A percentile compares a stretch with the other conserved stretches of the same genome.
These are phyloP conservation scores for Populus hybrid DNA, from an alignment of 441 rosid genomes.

Conservation along the genomic window DNA sequence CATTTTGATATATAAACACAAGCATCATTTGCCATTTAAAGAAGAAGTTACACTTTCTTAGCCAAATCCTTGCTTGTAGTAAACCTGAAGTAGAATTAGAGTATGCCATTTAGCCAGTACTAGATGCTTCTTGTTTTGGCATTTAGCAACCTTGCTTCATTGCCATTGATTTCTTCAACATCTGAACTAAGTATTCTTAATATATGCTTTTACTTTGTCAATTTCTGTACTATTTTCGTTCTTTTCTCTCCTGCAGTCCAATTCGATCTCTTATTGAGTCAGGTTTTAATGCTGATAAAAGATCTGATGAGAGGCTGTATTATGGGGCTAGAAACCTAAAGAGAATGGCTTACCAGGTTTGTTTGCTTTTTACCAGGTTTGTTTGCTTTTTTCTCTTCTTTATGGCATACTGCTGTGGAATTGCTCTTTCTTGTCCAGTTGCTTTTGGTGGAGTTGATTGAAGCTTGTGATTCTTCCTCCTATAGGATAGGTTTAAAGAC, in stretches of 20 bases:
- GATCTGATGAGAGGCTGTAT: conserved; percentile 83
- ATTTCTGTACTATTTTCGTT: background rate
- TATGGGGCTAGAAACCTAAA: conserved; percentile 91
- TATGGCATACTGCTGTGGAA: background rate
- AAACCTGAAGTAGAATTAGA: too few species aligned
- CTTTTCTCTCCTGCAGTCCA: conserved; percentile 50
- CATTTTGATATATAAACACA: too few species aligned
- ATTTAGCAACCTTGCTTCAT: too few species aligned
- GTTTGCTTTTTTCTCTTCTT: conserved; percentile 1
- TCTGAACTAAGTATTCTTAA: too few species aligned
- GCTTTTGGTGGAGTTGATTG: too few species aligned
- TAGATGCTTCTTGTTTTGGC: too few species aligned
- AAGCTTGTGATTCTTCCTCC: conserved; percentile 1
- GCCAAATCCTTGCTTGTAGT: too few species aligned
- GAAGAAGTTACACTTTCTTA: too few species aligned
- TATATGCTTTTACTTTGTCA: too few species aligned
- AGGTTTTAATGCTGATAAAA: conserved; percentile 67
- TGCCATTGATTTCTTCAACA: too few species aligned
- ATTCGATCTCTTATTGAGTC: conserved; percentile 87
- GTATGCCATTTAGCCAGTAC: too few species aligned
- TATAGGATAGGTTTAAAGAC: conserved; percentile 78
- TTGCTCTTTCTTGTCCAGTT: background rate
- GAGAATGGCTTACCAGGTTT: conserved; percentile 99
- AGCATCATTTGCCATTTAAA: too few species aligned
- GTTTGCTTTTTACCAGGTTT: conserved; percentile 94